A percentile compares a stretch with the other conserved stretches of the same genome.
phyloP scores from a whole-genome alignment of 1,139 yeast genomes.

The Pichia norvegensis region DNA sequence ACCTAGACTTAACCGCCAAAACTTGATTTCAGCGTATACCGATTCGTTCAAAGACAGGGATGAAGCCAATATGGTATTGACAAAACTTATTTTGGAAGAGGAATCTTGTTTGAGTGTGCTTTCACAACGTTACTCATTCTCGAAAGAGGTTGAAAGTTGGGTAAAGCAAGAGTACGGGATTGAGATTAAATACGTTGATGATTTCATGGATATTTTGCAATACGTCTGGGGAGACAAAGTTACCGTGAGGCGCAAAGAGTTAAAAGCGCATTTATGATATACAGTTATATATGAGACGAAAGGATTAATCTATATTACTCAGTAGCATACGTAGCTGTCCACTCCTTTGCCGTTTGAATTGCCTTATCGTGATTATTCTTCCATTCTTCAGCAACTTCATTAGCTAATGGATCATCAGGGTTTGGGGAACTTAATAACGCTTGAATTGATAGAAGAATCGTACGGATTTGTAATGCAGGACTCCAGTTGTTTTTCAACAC shows the following conservation, averaged over 20 bases:
- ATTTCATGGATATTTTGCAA: conserved; percentile 68
- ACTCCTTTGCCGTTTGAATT: conserved; percentile 72
- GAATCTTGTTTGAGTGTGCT: conserved; percentile 17
- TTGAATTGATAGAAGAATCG: conserved; percentile 86
- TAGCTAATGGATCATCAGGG: conserved; percentile 97
- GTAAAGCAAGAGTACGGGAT: conserved; percentile 47
- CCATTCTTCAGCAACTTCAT: conserved; percentile 97
- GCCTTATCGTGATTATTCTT: conserved; percentile 77
- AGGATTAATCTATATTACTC: not conserved
- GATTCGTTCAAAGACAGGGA: conserved; percentile 23
- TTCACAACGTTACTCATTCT: conserved; percentile 22
- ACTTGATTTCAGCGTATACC: conserved; percentile 47
- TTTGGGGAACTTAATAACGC: conserved; percentile 93
- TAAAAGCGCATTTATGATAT: conserved; percentile 8
- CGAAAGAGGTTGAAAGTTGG: conserved; percentile 39
- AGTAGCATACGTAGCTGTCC: conserved; percentile 59
- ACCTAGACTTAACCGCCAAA: conserved; percentile 65
- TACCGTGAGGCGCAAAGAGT: conserved; percentile 12
- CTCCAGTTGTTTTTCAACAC: conserved; percentile 92
- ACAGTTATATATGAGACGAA: not conserved
- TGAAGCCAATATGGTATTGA: conserved; percentile 22
- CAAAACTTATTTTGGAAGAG: conserved; percentile 23
- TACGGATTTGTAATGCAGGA: conserved; percentile 95
- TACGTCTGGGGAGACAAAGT: conserved; percentile 55
- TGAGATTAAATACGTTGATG: conserved; percentile 56